A percentile compares a stretch with the other conserved stretches of the same genome.
Conservation (phyloP, 2,329 filamentous ascomycete species). For the Xylaria sp. region DNA sequence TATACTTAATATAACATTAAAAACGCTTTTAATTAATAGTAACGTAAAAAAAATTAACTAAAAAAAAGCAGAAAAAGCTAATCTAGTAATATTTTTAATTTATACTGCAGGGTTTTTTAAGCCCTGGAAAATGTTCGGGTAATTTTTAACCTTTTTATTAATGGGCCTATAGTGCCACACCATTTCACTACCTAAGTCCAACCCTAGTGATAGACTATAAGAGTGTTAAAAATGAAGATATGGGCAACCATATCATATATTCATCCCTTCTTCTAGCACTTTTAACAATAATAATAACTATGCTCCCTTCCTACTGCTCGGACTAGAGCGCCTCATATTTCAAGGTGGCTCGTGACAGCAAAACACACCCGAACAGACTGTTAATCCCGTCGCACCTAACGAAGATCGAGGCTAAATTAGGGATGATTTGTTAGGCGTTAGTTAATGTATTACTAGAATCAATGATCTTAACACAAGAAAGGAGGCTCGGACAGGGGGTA, state of each 20-base stretch:
- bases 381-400: background rate
- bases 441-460: conserved; percentile 9
- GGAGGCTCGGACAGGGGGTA: background rate
- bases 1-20: no score
- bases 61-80: no score
- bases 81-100: no score
- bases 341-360: background rate
- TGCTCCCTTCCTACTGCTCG: conserved; percentile 1
- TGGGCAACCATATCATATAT: background rate
- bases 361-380: background rate
- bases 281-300: background rate
- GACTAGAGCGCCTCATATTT: conserved; percentile 1
- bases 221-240: background rate
- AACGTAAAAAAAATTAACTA: no score
- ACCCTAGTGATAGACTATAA: background rate
- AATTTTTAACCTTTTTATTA: no score
- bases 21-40: no score
- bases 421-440: background rate
- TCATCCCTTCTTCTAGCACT: background rate
- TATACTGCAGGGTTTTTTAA: no score
- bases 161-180: no score
- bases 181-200: background rate
- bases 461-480: conserved; percentile 2
- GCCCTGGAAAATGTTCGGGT: no score
- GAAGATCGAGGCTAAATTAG: conserved; percentile 2